phyloP scores from a whole-genome alignment of 1,284 basidiomycete species.

The Pterulicium gracile region DNA sequence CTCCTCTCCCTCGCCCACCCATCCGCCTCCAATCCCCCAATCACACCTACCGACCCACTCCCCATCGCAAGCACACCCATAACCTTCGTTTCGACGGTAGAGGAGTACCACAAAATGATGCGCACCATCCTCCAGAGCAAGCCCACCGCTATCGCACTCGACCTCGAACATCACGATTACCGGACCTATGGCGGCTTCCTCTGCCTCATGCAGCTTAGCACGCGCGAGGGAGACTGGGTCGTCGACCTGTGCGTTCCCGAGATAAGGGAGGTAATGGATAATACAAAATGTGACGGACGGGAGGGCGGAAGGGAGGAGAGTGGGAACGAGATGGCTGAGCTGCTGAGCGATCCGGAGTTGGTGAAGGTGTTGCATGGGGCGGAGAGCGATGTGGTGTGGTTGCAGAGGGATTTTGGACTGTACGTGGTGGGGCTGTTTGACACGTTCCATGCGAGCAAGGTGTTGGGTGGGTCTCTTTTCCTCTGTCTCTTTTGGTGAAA shows the following conservation, averaged over 20 bases:
- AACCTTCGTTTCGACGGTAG: conserved; percentile 59
- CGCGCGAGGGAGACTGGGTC: conserved; percentile 77
- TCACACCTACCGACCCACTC: conserved; percentile 35
- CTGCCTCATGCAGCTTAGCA: conserved; percentile 91
- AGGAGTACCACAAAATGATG: conserved; percentile 11
- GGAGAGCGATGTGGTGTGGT: conserved; percentile 90
- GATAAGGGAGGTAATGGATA: conserved; percentile 70
- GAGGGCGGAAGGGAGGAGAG: conserved; percentile 66
- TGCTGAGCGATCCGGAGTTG: not conserved
- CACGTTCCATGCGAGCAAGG: conserved; percentile 89
- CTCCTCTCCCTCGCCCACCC: conserved; percentile 33
- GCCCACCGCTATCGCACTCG: conserved; percentile 58
- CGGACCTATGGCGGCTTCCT: conserved; percentile 82
- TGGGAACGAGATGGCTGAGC: not conserved
- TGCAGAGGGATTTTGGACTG: conserved; percentile 91
- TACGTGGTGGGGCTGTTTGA: conserved; percentile 95
- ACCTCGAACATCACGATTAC: conserved; percentile 89
- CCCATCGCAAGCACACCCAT: conserved; percentile 60
- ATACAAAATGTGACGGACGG: conserved; percentile 82
- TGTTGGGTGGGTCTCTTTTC: conserved; percentile 45
- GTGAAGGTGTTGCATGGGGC: conserved; percentile 85
- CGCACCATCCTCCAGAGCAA: not conserved
- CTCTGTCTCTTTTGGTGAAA: not conserved
- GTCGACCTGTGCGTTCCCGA: conserved; percentile 61
- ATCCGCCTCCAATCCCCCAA: conserved; percentile 15